Conservation (phyloP, 495 filamentous ascomycete genomes). For the Aspergillus cristatus region DNA sequence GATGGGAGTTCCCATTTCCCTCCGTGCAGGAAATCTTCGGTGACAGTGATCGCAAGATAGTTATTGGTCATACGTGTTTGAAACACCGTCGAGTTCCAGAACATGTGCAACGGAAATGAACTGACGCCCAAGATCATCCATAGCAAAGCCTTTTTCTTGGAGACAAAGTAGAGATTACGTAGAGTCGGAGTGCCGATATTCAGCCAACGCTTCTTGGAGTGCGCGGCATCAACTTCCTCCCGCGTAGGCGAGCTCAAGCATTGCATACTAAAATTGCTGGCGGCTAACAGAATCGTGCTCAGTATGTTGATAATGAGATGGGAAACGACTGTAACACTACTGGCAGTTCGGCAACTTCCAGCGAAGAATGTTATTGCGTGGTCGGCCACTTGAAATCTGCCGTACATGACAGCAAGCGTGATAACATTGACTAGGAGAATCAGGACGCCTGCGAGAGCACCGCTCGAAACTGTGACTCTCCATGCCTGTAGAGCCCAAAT, state of each 20-base stretch:
- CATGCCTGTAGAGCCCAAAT: background rate
- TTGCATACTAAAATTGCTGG: conserved; percentile 29
- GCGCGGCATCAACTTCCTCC: conserved; percentile 7
- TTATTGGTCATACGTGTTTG: conserved; percentile 19
- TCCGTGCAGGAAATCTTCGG: background rate
- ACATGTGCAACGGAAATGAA: conserved; percentile 15
- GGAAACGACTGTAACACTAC: background rate
- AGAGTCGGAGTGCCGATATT: conserved; percentile 33
- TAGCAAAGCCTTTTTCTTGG: conserved; percentile 1
- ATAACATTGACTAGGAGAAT: conserved; percentile 1
- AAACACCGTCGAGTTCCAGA: conserved; percentile 8
- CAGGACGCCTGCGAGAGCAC: background rate
- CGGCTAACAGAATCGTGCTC: conserved; percentile 10
- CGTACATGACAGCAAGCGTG: conserved; percentile 34
- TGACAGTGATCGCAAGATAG: background rate
- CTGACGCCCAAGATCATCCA: conserved; percentile 11
- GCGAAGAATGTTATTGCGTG: conserved; percentile 17
- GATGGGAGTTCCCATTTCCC: background rate
- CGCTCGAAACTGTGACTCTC: background rate
- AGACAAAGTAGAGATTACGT: conserved; percentile 20
- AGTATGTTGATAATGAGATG: conserved; percentile 12
- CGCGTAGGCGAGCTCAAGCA: conserved; percentile 24
- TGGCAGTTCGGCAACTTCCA: conserved; percentile 2
- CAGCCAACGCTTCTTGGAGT: conserved; percentile 19
- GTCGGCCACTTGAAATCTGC: conserved; percentile 42